Conservation (phyloP, 1,284 basidiomycete genomes). For the Ceratobasidium papillatum region DNA sequence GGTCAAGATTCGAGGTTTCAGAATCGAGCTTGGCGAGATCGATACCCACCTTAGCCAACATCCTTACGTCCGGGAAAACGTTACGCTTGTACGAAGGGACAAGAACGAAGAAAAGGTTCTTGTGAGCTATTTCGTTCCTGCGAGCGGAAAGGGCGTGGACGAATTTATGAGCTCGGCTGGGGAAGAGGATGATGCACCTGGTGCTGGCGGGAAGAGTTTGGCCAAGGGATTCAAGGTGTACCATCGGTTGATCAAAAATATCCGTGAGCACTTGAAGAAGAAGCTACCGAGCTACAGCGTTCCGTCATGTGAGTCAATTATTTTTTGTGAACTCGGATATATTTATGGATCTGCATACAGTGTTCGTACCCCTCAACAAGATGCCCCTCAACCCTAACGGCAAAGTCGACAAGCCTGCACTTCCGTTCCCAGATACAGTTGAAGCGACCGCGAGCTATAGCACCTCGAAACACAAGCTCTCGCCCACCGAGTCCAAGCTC, state of each 20-base stretch:
- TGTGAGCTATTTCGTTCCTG: slow-evolving; percentile 97
- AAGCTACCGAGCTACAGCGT: slow-evolving; percentile 95
- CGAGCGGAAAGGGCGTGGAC: slow-evolving; percentile 73
- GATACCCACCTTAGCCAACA: slow-evolving; percentile 96
- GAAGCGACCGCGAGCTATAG: slow-evolving; percentile 63
- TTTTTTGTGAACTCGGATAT: slow-evolving; percentile 6
- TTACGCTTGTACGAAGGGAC: slow-evolving; percentile 95
- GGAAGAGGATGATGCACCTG: slow-evolving; percentile 62
- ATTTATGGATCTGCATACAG: slow-evolving; percentile 55
- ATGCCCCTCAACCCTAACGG: slow-evolving; percentile 99
- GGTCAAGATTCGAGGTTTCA: slow-evolving; percentile 99
- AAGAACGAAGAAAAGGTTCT: slow-evolving; percentile 99
- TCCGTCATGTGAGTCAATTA: slow-evolving; percentile 71
- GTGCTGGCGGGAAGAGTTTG: slow-evolving; percentile 57
- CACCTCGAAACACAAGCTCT: slow-evolving; percentile 54
- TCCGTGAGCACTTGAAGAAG: slow-evolving; percentile 95
- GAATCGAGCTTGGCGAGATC: slow-evolving; percentile 98
- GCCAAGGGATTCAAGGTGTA: slow-evolving; percentile 83
- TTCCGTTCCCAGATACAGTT: slow-evolving; percentile 98
- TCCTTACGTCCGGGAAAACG: slow-evolving; percentile 93
- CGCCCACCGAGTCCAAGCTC: slow-evolving; percentile 82
- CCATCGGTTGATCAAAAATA: slow-evolving; percentile 89
- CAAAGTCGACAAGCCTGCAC: slow-evolving; percentile 98
- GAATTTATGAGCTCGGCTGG: slow-evolving; percentile 75
- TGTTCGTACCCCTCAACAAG: slow-evolving; percentile 92